A percentile compares a stretch with the other conserved stretches of the same genome.
phyloP scores from a whole-genome alignment of 805 yeast genomes.

The Myxozyma melibiosi region DNA sequence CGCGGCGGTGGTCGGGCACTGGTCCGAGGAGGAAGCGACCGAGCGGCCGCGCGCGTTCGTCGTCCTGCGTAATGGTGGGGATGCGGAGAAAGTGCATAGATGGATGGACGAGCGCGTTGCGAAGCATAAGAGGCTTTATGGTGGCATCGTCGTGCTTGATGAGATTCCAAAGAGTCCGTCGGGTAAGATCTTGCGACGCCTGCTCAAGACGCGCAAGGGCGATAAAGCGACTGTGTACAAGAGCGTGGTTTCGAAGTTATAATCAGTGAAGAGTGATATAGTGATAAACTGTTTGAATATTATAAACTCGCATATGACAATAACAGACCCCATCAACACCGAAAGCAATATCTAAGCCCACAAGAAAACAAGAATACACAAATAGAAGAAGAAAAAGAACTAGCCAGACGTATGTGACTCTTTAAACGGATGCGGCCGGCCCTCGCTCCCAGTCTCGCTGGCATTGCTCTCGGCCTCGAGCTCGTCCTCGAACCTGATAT shows the following conservation, averaged over 20 bases:
- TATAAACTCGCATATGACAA: background rate
- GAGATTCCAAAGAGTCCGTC: constrained; percentile 93
- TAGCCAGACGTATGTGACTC: background rate
- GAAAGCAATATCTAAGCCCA: background rate
- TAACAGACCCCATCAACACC: background rate
- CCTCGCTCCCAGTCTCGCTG: background rate
- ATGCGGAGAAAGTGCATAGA: constrained; percentile 35
- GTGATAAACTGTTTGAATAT: background rate
- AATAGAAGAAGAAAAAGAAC: background rate
- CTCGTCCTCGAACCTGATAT: constrained; percentile 12
- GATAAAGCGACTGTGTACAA: constrained; percentile 1
- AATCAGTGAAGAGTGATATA: background rate
- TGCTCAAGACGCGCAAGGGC: constrained; percentile 15
- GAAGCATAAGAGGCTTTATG: constrained; percentile 46
- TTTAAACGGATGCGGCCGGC: background rate
- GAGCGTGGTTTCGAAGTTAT: constrained; percentile 4
- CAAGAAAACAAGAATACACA: background rate
- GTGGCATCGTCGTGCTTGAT: constrained; percentile 64
- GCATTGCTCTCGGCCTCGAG: background rate
- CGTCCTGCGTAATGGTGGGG: constrained; percentile 35
- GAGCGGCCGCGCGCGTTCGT: constrained; percentile 52
- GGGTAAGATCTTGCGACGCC: constrained; percentile 92
- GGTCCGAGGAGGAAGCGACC: constrained; percentile 75
- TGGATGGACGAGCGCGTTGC: constrained; percentile 46
- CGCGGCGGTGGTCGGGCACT: constrained; percentile 82